Evolutionary conservation across 495 filamentous ascomycete species (phyloP).

Genomic region (Neurospora sp.): DNA sequence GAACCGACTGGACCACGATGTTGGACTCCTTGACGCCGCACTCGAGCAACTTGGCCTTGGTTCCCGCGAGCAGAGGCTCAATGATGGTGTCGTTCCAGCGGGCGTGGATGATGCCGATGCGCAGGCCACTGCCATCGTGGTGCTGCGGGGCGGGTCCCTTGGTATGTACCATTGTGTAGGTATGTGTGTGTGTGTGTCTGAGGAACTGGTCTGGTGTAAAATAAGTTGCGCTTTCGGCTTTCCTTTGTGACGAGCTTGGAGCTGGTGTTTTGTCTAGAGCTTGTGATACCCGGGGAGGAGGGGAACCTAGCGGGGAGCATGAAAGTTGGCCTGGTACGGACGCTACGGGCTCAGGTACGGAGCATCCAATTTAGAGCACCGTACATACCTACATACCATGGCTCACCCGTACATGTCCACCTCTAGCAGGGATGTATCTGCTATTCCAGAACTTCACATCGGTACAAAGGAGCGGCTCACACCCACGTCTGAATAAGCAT

Average conservation of each 20-base stretch:
- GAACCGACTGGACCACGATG: conserved; percentile 80
- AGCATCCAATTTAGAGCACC: background rate
- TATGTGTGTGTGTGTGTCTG: background rate
- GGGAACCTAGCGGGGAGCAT: background rate
- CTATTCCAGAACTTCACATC: background rate
- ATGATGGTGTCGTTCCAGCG: conserved; percentile 82
- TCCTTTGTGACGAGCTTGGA: background rate
- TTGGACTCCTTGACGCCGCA: conserved; percentile 79
- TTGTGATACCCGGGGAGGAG: background rate
- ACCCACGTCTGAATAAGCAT: background rate
- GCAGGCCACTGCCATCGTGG: conserved; percentile 64
- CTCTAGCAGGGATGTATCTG: background rate
- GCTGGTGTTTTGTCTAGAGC: background rate
- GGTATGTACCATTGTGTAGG: conserved; percentile 22
- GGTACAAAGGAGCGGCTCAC: background rate
- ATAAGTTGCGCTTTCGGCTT: background rate
- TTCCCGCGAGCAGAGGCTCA: conserved; percentile 64
- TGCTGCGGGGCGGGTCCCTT: conserved; percentile 37
- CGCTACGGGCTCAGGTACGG: background rate
- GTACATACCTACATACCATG: background rate
- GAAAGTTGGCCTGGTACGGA: background rate
- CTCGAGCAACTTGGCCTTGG: conserved; percentile 37
- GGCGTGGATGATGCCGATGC: conserved; percentile 90
- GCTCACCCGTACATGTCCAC: background rate
- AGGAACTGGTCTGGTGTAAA: background rate